phyloP scores from a whole-genome alignment of 148 eudicot genomes.

The Mesembryanthemum crystallinum region DNA sequence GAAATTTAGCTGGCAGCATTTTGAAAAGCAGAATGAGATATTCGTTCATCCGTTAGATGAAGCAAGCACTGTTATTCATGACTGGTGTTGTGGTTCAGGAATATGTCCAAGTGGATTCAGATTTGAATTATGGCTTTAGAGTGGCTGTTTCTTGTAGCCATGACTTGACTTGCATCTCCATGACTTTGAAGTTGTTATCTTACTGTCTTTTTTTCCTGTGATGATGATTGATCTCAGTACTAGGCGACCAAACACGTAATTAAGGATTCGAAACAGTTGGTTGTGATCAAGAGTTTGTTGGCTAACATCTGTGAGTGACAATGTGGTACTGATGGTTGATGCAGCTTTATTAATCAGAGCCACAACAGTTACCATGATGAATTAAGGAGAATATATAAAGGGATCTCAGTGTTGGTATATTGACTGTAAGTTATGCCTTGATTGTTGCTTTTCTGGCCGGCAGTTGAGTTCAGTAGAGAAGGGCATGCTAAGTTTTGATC shows the following conservation, averaged over 20 bases:
- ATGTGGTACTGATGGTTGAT: background rate
- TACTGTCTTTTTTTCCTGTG: background rate
- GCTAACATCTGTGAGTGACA: background rate
- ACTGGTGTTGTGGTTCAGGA: background rate
- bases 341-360: background rate
- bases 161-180: background rate
- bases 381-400: background rate
- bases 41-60: background rate
- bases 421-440: background rate
- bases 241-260: background rate
- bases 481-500: background rate
- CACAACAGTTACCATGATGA: background rate
- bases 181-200: background rate
- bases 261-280: background rate
- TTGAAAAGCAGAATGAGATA: background rate
- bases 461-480: background rate
- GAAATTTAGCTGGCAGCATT: conserved; percentile 18
- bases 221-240: background rate
- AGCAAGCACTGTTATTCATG: background rate
- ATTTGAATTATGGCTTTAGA: background rate
- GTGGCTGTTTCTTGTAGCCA: background rate
- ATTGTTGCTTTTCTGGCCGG: background rate
- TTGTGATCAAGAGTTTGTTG: background rate
- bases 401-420: background rate
- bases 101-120: background rate